Evolutionary conservation across 805 yeast genomes (phyloP).

Genomic region (Ogataea parapolymorpha): DNA sequence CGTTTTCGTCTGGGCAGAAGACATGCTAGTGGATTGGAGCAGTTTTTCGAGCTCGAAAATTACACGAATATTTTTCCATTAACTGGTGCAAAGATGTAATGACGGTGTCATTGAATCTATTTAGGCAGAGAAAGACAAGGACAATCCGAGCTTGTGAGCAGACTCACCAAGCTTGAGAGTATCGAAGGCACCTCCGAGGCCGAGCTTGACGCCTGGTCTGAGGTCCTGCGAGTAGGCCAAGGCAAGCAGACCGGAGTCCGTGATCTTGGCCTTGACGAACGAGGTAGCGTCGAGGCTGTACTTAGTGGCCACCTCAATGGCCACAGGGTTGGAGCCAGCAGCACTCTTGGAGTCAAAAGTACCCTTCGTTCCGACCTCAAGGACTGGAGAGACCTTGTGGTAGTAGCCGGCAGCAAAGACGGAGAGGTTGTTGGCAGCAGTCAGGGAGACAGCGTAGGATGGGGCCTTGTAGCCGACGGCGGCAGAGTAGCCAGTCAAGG

Average conservation of each 20-base stretch:
- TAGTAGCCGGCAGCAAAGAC: conserved; percentile 93
- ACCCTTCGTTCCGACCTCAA: conserved; percentile 98
- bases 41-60: neutral
- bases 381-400: conserved; percentile 88
- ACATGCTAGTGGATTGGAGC: conserved; percentile 3
- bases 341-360: conserved; percentile 82
- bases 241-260: conserved; percentile 93
- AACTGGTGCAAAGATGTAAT: neutral
- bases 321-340: conserved; percentile 74
- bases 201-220: conserved; percentile 94
- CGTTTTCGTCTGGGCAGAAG: conserved; percentile 10
- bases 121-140: conserved; percentile 89
- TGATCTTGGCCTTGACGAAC: conserved; percentile 93
- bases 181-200: conserved; percentile 95
- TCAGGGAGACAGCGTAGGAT: conserved; percentile 78
- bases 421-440: conserved; percentile 81
- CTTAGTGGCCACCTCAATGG: conserved; percentile 94
- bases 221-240: conserved; percentile 90
- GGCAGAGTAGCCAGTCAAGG: conserved; percentile 89
- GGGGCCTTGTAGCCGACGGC: conserved; percentile 92
- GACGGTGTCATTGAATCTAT: conserved; percentile 2
- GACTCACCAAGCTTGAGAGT: conserved; percentile 94
- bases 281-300: conserved; percentile 84
- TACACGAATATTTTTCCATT: neutral
- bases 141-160: conserved; percentile 96